phyloP scores from a whole-genome alignment of 2,329 filamentous ascomycete genomes.

The Epichloe elymi region DNA sequence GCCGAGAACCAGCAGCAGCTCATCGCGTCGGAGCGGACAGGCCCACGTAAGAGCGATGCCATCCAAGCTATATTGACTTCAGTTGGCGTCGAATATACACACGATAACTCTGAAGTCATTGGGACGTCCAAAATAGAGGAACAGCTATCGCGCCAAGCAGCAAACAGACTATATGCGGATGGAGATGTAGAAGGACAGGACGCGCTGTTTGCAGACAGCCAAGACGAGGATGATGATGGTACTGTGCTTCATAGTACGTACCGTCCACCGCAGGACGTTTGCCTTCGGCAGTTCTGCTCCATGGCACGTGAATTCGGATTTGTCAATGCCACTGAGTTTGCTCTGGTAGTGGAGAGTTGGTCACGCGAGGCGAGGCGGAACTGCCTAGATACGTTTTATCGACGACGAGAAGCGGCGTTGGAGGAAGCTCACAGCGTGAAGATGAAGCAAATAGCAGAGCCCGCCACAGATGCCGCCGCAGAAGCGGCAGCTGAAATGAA shows the following conservation, averaged over 20 bases:
- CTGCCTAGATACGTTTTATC: conserved; percentile 72
- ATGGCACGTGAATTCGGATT: conserved; percentile 78
- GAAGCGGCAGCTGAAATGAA: neutral
- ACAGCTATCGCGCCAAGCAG: conserved; percentile 64
- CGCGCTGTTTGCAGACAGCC: conserved; percentile 44
- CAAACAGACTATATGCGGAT: conserved; percentile 37
- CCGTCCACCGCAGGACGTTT: conserved; percentile 61
- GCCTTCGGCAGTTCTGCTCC: conserved; percentile 73
- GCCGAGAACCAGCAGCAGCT: conserved; percentile 31
- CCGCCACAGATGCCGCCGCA: neutral
- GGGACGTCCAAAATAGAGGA: conserved; percentile 88
- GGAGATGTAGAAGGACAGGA: conserved; percentile 35
- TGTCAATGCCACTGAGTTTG: conserved; percentile 67
- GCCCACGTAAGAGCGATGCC: conserved; percentile 48
- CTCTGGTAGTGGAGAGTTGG: conserved; percentile 80
- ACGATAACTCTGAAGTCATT: conserved; percentile 91
- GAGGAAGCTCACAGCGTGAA: conserved; percentile 7
- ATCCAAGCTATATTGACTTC: conserved; percentile 79
- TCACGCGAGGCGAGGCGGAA: conserved; percentile 69
- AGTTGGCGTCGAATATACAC: conserved; percentile 87
- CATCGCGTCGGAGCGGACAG: conserved; percentile 20
- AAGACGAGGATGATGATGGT: conserved; percentile 17
- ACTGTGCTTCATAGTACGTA: conserved; percentile 33
- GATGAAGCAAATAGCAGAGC: neutral
- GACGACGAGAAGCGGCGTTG: conserved; percentile 41